These are phyloP conservation scores for Hygrophorus pudorinus DNA, from an alignment of 768 basidiomycete genomes.

Conservation along the genomic window DNA sequence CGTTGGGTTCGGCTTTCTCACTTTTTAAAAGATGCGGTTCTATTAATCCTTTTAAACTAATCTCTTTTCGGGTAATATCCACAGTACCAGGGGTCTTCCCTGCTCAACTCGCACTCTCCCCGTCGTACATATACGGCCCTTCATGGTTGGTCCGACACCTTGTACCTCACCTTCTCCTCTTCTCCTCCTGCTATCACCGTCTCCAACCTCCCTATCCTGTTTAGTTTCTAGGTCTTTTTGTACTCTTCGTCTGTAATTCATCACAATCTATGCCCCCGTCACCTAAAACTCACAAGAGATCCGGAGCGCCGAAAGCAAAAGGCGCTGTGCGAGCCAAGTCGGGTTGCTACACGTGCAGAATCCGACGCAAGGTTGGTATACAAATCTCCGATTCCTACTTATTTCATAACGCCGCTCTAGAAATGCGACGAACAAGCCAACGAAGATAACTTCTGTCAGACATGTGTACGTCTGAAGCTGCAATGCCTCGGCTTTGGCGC, in stretches of 20 bases:
- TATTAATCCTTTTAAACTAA: too few species aligned
- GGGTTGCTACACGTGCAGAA: constrained; percentile 83
- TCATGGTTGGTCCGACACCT: neutral
- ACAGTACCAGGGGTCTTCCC: too few species aligned
- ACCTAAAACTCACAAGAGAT: constrained; percentile 35
- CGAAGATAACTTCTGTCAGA: constrained; percentile 58
- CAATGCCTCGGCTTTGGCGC: constrained; percentile 81
- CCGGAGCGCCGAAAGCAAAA: constrained; percentile 62
- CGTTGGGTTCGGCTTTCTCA: too few species aligned
- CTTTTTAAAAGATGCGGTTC: too few species aligned
- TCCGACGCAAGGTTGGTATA: constrained; percentile 63
- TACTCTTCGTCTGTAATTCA: constrained; percentile 1
- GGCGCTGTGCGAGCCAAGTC: constrained; percentile 80
- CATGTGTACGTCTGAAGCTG: constrained; percentile 70
- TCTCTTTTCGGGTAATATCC: too few species aligned
- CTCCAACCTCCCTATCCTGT: constrained; percentile 1
- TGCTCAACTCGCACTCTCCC: neutral
- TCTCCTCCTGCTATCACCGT: constrained; percentile 1
- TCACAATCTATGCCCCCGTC: constrained; percentile 24
- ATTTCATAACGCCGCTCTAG: constrained; percentile 23
- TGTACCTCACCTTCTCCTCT: neutral
- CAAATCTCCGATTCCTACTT: neutral
- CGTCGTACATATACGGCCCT: neutral
- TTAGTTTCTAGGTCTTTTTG: constrained; percentile 9
- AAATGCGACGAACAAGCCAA: constrained; percentile 78